phyloP scores from a whole-genome alignment of 768 basidiomycete genomes.

The Termitomyces sp. region DNA sequence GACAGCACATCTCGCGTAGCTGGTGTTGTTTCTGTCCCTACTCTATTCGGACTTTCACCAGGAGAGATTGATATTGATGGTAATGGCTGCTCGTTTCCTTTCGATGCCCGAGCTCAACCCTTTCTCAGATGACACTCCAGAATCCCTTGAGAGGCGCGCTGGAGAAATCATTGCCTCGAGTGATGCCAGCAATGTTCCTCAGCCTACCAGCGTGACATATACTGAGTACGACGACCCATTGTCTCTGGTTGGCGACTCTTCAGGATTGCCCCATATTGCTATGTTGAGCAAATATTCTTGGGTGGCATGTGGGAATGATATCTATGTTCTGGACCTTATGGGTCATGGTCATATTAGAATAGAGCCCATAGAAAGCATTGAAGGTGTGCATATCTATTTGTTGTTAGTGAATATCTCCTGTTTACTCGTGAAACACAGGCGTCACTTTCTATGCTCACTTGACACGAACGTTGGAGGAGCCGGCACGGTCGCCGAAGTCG shows the following conservation, averaged over 20 bases:
- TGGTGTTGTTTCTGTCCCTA: slow-evolving; percentile 75
- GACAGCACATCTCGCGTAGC: slow-evolving; percentile 64
- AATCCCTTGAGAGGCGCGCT: slow-evolving; percentile 40
- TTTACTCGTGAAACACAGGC: slow-evolving; percentile 3
- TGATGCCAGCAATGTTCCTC: slow-evolving; percentile 34
- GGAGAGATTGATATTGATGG: slow-evolving; percentile 57
- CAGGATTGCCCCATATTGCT: slow-evolving; percentile 50
- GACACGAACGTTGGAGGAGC: slow-evolving; percentile 48
- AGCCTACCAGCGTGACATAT: slow-evolving; percentile 64
- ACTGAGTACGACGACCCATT: slow-evolving; percentile 76
- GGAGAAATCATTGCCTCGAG: slow-evolving; percentile 20
- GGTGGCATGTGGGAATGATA: slow-evolving; percentile 71
- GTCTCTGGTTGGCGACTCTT: slow-evolving; percentile 42
- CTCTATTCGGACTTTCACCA: slow-evolving; percentile 84
- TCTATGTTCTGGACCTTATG: slow-evolving; percentile 74
- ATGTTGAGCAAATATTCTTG: slow-evolving; percentile 60
- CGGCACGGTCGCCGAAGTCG: slow-evolving; percentile 38
- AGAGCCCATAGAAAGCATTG: slow-evolving; percentile 34
- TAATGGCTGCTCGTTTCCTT: slow-evolving; percentile 16
- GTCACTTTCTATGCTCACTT: slow-evolving; percentile 45
- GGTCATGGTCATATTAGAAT: slow-evolving; percentile 66
- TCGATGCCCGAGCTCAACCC: slow-evolving; percentile 1
- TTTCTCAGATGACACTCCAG: slow-evolving; percentile 44
- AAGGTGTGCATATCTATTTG: slow-evolving; percentile 21
- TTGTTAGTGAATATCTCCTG: background rate